Conservation (phyloP, 108 stramenopile genomes). For the Fragilariopsis cylindrus region DNA sequence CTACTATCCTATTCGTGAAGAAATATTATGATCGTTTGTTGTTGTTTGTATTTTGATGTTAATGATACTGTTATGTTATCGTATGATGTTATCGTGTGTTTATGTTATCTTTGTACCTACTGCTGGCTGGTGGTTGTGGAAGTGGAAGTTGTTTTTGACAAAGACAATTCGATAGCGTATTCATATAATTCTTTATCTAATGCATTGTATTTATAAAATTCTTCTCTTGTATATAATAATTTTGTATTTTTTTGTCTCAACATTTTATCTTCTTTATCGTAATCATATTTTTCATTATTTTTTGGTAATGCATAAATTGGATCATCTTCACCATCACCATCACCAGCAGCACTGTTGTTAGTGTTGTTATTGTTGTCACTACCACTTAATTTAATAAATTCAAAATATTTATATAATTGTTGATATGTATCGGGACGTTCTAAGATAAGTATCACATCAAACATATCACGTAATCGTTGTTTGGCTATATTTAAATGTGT, state of each 20-base stretch:
- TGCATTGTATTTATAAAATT: background rate
- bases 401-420: background rate
- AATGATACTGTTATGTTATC: too few relatives aligned
- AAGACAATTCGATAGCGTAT: background rate
- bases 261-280: background rate
- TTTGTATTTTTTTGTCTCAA: background rate
- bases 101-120: too few relatives aligned
- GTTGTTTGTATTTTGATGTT: too few relatives aligned
- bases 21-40: too few relatives aligned
- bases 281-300: background rate
- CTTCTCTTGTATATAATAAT: background rate
- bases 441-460: background rate
- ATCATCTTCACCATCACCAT: background rate
- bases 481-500: background rate
- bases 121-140: too few relatives aligned
- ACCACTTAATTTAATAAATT: background rate
- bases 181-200: background rate
- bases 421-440: background rate
- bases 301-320: background rate
- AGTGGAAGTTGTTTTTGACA: background rate
- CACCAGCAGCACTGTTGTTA: too few relatives aligned
- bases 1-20: too few relatives aligned
- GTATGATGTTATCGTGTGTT: too few relatives aligned
- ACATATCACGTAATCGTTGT: background rate
- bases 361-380: too few relatives aligned